phyloP scores from a whole-genome alignment of 2,329 filamentous ascomycete genomes.

The Penicillium expansum region DNA sequence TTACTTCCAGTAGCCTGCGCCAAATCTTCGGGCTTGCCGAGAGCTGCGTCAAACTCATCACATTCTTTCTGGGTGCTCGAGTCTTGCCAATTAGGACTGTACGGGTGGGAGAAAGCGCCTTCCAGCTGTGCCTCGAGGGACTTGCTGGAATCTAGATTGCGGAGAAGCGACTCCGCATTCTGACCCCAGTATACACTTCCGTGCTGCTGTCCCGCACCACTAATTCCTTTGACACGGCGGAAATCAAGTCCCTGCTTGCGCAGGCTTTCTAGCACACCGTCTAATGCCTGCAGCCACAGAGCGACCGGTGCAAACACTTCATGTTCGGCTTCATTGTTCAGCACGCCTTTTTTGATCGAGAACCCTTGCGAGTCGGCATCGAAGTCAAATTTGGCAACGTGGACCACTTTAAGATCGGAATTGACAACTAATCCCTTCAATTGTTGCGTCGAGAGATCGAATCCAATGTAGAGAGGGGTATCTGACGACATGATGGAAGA shows the following conservation, averaged over 20 bases:
- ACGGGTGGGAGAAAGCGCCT: slow-evolving; percentile 74
- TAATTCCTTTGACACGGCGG: slow-evolving; percentile 72
- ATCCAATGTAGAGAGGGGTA: slow-evolving; percentile 76
- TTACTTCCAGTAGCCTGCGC: slow-evolving; percentile 84
- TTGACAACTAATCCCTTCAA: slow-evolving; percentile 89
- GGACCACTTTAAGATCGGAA: slow-evolving; percentile 73
- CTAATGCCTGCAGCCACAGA: slow-evolving; percentile 90
- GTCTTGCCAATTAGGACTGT: slow-evolving; percentile 97
- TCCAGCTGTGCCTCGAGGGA: slow-evolving; percentile 70
- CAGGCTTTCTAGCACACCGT: slow-evolving; percentile 75
- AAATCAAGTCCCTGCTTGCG: slow-evolving; percentile 69
- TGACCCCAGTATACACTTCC: slow-evolving; percentile 91
- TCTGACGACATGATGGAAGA: slow-evolving; percentile 36
- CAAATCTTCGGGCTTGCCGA: slow-evolving; percentile 66
- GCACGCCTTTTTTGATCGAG: slow-evolving; percentile 82
- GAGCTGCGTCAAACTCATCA: slow-evolving; percentile 73
- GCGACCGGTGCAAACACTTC: slow-evolving; percentile 92
- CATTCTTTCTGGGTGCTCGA: slow-evolving; percentile 91
- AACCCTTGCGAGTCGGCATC: slow-evolving; percentile 79
- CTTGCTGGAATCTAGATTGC: slow-evolving; percentile 57
- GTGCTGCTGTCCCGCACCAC: slow-evolving; percentile 94
- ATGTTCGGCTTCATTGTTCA: slow-evolving; percentile 74
- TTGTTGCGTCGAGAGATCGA: slow-evolving; percentile 96
- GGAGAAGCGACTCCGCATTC: slow-evolving; percentile 64
- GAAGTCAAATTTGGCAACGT: slow-evolving; percentile 91